A percentile compares a stretch with the other conserved stretches of the same genome.
These are phyloP conservation scores for Hyparrhenia diplandra DNA, from an alignment of 176 grass and related monocot genomes.

Conservation along the genomic window DNA sequence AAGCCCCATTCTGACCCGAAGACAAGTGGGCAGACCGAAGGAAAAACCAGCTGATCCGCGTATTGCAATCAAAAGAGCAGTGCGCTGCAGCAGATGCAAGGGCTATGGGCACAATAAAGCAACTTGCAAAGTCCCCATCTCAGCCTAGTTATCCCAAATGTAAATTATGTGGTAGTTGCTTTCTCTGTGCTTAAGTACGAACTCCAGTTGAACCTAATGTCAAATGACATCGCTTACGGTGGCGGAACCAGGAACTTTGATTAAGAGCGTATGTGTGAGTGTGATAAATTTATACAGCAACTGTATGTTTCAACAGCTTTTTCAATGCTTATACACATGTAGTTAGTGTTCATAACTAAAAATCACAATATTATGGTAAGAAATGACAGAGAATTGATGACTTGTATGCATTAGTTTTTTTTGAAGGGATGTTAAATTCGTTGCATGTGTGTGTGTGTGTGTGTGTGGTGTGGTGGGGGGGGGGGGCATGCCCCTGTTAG, in stretches of 20 bases:
- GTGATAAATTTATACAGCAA: background rate
- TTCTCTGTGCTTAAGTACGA: constrained; percentile 8
- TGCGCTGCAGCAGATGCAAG: constrained; percentile 79
- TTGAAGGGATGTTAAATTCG: too few relatives aligned
- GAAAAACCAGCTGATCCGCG: constrained; percentile 80
- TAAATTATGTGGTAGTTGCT: constrained; percentile 20
- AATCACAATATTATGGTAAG: background rate
- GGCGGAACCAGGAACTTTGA: background rate
- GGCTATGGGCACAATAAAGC: constrained; percentile 82
- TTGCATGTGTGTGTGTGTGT: too few relatives aligned
- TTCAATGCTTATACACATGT: background rate
- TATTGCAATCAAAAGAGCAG: constrained; percentile 64
- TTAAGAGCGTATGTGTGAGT: background rate
- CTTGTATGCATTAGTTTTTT: too few relatives aligned
- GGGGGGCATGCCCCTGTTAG: too few relatives aligned
- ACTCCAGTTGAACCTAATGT: constrained; percentile 8
- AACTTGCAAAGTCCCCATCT: constrained; percentile 67
- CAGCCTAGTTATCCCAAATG: constrained; percentile 9
- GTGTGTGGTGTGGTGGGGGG: too few relatives aligned
- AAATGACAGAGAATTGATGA: background rate
- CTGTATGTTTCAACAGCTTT: background rate
- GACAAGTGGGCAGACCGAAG: constrained; percentile 71
- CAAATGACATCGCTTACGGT: background rate
- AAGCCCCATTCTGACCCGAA: constrained; percentile 55
- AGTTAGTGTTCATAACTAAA: background rate